phyloP scores from a whole-genome alignment of 805 yeast genomes.

The Scheffersomyces stipitis region DNA sequence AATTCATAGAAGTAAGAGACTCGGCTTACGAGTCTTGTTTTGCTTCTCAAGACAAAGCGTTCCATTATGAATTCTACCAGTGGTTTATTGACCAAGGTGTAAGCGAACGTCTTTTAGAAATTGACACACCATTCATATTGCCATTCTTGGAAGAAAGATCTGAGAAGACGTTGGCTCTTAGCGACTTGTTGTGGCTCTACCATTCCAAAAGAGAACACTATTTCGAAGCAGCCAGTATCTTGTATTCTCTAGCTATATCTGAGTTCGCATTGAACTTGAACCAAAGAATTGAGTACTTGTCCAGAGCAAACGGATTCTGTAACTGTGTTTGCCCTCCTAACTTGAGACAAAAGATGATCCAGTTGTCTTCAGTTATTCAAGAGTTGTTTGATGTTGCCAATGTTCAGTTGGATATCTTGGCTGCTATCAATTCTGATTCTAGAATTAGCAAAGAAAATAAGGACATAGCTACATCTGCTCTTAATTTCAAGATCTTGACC shows the following conservation, averaged over 20 bases:
- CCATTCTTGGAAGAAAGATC: constrained; percentile 74
- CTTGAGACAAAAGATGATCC: constrained; percentile 73
- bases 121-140: constrained; percentile 79
- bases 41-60: constrained; percentile 72
- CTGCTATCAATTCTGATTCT: constrained; percentile 49
- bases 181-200: constrained; percentile 85
- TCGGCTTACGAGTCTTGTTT: constrained; percentile 74
- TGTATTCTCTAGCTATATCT: constrained; percentile 69
- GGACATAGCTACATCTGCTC: constrained; percentile 47
- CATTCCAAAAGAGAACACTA: constrained; percentile 79
- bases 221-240: constrained; percentile 77
- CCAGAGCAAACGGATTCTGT: constrained; percentile 92
- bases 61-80: constrained; percentile 89
- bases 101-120: constrained; percentile 71
- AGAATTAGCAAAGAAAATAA: constrained; percentile 51
- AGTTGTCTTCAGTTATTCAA: constrained; percentile 64
- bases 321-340: constrained; percentile 79
- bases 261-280: constrained; percentile 66
- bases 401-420: constrained; percentile 68
- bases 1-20: constrained; percentile 61
- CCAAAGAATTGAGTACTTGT: constrained; percentile 81
- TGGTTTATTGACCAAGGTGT: constrained; percentile 84
- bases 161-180: constrained; percentile 62
- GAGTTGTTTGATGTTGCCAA: constrained; percentile 85
- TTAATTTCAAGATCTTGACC: constrained; percentile 65